Percentiles rank a stretch among this genome's conserved stretches.
Evolutionary conservation across 2,329 filamentous ascomycete species (phyloP).

Genomic region (Colletotrichum musae): DNA sequence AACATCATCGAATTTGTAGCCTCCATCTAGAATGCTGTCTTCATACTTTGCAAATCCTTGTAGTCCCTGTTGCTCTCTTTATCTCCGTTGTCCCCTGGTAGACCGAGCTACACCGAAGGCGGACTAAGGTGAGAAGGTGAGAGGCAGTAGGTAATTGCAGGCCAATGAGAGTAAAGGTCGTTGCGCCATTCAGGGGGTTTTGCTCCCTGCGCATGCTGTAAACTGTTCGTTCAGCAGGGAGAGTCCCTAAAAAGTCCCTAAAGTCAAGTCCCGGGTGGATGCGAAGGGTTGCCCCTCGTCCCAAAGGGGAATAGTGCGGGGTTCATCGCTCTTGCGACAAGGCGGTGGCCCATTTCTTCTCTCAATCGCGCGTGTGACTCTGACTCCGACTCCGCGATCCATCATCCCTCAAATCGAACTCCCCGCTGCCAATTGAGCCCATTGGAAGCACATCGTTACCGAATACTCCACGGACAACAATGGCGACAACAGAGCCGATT

Average conservation of each 20-base stretch:
- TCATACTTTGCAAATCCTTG: too few relatives aligned
- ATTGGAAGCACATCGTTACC: not conserved
- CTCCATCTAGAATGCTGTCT: too few relatives aligned
- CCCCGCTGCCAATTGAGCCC: slow-evolving; percentile 8
- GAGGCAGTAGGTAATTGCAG: too few relatives aligned
- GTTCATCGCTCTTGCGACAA: slow-evolving; percentile 33
- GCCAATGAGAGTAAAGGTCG: too few relatives aligned
- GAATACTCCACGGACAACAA: slow-evolving; percentile 1
- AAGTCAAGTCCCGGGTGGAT: not conserved
- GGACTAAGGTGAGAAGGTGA: too few relatives aligned
- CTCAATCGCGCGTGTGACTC: not conserved
- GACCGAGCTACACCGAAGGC: too few relatives aligned
- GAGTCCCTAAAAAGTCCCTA: not conserved
- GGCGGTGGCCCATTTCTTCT: not conserved
- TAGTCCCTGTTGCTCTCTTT: too few relatives aligned
- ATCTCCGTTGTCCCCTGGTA: too few relatives aligned
- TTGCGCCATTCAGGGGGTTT: too few relatives aligned
- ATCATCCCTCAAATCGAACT: not conserved
- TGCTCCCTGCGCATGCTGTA: too few relatives aligned
- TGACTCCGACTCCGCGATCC: not conserved
- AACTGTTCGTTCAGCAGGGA: too few relatives aligned
- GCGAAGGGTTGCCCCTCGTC: slow-evolving; percentile 37
- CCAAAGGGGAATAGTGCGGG: slow-evolving; percentile 43
- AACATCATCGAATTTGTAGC: too few relatives aligned
- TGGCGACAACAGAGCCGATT: slow-evolving; percentile 57